phyloP scores from a whole-genome alignment of 345 rosid genomes.

The Gossypium raimondii region DNA sequence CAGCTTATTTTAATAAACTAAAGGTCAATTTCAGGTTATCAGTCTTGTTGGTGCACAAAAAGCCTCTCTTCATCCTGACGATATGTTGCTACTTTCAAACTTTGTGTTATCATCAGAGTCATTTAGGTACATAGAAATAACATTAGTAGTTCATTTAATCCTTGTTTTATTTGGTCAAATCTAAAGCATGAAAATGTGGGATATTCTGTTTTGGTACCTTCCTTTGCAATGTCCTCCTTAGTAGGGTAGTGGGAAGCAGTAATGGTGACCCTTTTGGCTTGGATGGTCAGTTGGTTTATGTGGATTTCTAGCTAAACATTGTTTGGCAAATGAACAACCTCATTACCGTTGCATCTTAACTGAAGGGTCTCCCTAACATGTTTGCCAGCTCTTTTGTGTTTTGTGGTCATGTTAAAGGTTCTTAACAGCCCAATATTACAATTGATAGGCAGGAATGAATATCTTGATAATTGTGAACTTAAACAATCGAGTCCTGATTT shows the following conservation, averaged over 20 bases:
- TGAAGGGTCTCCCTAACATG: background rate
- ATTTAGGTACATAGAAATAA: conserved; percentile 59
- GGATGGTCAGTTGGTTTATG: background rate
- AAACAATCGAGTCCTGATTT: background rate
- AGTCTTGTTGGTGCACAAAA: conserved; percentile 97
- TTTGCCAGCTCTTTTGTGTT: background rate
- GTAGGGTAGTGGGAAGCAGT: background rate
- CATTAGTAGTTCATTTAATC: background rate
- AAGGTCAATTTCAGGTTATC: conserved; percentile 57
- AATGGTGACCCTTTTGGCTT: background rate
- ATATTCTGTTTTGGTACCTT: background rate
- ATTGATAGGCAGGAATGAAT: background rate
- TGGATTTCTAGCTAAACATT: background rate
- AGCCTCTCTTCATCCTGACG: conserved; percentile 96
- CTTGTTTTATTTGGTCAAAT: background rate
- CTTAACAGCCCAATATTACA: background rate
- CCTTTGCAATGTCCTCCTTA: background rate
- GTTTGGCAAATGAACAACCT: background rate
- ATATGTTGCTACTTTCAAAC: conserved; percentile 87
- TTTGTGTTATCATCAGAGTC: conserved; percentile 91
- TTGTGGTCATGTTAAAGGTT: background rate
- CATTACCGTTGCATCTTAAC: background rate
- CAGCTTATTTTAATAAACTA: conserved; percentile 12
- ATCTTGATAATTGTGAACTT: background rate
- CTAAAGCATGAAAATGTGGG: background rate